Evolutionary conservation across 2,329 filamentous ascomycete species (phyloP).

Genomic region (Fusarium sp.): DNA sequence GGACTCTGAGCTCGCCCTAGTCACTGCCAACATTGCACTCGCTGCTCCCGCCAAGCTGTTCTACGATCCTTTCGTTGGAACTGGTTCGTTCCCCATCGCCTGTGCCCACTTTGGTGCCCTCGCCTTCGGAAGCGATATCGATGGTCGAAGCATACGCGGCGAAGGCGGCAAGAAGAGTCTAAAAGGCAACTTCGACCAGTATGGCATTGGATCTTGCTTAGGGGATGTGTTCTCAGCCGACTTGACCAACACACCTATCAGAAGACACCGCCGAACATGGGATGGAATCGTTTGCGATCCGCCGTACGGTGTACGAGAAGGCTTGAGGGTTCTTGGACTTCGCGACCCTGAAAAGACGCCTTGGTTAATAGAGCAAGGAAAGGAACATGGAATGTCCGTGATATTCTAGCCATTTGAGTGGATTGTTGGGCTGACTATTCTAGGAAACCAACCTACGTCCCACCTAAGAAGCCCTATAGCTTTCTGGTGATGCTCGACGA

Average conservation of each 20-base stretch:
- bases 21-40: conserved; percentile 91
- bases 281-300: conserved; percentile 97
- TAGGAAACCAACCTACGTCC: conserved; percentile 73
- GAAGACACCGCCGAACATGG: conserved; percentile 67
- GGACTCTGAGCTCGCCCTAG: conserved; percentile 91
- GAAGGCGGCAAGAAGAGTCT: conserved; percentile 64
- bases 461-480: conserved; percentile 91
- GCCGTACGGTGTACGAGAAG: conserved; percentile 94
- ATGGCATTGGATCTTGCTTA: conserved; percentile 73
- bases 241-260: conserved; percentile 85
- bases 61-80: conserved; percentile 96
- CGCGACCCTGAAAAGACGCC: conserved; percentile 72
- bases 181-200: conserved; percentile 84
- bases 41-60: conserved; percentile 86
- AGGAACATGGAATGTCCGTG: conserved; percentile 73
- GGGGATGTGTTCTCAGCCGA: conserved; percentile 87
- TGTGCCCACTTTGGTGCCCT: conserved; percentile 90
- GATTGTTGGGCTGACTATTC: conserved; percentile 21
- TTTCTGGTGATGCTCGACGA: conserved; percentile 92
- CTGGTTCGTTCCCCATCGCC: conserved; percentile 90
- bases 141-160: conserved; percentile 87
- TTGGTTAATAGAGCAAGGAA: conserved; percentile 75
- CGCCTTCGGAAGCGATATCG: conserved; percentile 90
- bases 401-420: background rate
- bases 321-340: conserved; percentile 85